Conservation (phyloP, 2,329 filamentous ascomycete genomes). For the Albifimbria verrucaria region DNA sequence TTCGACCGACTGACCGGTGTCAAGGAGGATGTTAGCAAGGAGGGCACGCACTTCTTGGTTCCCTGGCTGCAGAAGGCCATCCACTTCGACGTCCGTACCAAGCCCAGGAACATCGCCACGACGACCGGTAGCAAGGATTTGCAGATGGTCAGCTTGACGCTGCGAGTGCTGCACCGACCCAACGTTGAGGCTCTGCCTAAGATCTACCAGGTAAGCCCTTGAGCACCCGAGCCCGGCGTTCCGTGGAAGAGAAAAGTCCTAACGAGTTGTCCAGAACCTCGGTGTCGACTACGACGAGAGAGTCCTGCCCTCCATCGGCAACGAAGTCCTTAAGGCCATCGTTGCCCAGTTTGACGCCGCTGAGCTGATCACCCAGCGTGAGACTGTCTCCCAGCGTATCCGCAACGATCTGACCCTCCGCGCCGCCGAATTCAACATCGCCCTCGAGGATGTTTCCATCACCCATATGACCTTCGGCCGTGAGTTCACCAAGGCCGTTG, state of each 20-base stretch:
- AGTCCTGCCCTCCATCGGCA: slow-evolving; percentile 96
- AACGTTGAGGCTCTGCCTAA: slow-evolving; percentile 90
- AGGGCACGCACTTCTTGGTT: slow-evolving; percentile 94
- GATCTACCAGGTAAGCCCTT: slow-evolving; percentile 82
- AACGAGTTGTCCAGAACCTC: slow-evolving; percentile 64
- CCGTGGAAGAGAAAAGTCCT: background rate
- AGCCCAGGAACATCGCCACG: slow-evolving; percentile 94
- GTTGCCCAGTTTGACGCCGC: slow-evolving; percentile 98
- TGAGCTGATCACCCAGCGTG: slow-evolving; percentile 97
- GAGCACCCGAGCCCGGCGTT: background rate
- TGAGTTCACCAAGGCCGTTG: slow-evolving; percentile 97
- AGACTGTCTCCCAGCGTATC: slow-evolving; percentile 94
- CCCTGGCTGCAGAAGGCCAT: slow-evolving; percentile 95
- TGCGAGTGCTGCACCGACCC: slow-evolving; percentile 90
- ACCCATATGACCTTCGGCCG: slow-evolving; percentile 99
- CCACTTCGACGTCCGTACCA: slow-evolving; percentile 95
- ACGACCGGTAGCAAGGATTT: slow-evolving; percentile 98
- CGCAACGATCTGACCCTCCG: slow-evolving; percentile 87
- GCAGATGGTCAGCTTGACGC: slow-evolving; percentile 98
- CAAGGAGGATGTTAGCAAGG: slow-evolving; percentile 86
- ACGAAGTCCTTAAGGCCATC: slow-evolving; percentile 98
- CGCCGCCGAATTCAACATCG: slow-evolving; percentile 97
- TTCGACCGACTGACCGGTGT: slow-evolving; percentile 93
- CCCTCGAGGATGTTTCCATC: slow-evolving; percentile 96
- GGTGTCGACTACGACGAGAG: slow-evolving; percentile 98